phyloP scores from a whole-genome alignment of 2,329 filamentous ascomycete genomes.

The Stagonosporopsis rhizophila region DNA sequence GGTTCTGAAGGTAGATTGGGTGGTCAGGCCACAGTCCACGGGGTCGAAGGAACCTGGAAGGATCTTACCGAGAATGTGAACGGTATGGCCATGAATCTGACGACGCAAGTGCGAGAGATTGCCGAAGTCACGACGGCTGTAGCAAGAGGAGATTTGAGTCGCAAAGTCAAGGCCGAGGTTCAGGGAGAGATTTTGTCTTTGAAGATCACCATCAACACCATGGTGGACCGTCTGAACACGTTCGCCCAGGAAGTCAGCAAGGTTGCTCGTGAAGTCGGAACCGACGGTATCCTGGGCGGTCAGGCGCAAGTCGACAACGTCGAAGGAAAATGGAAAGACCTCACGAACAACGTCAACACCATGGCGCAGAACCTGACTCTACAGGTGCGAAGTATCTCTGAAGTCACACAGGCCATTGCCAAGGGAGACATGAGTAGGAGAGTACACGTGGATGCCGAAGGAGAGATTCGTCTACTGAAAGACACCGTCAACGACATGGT shows the following conservation, averaged over 20 bases:
- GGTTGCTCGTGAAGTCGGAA: constrained; percentile 69
- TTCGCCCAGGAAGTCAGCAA: constrained; percentile 72
- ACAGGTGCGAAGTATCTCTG: constrained; percentile 87
- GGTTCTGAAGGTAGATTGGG: constrained; percentile 60
- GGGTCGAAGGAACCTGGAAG: constrained; percentile 62
- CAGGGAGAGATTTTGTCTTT: constrained; percentile 63
- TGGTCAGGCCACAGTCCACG: constrained; percentile 60
- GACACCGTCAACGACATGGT: constrained; percentile 99
- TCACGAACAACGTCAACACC: constrained; percentile 72
- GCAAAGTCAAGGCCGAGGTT: constrained; percentile 61
- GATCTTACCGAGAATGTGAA: constrained; percentile 63
- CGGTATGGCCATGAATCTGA: constrained; percentile 61
- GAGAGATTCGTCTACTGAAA: constrained; percentile 91
- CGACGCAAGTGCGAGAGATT: constrained; percentile 61
- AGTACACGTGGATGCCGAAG: constrained; percentile 93
- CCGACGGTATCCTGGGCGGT: constrained; percentile 68
- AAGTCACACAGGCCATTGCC: constrained; percentile 92
- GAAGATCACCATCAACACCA: constrained; percentile 84
- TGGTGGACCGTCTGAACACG: constrained; percentile 70
- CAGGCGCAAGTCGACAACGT: constrained; percentile 70
- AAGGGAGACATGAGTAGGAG: constrained; percentile 96
- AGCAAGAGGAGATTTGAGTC: constrained; percentile 59
- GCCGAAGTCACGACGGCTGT: constrained; percentile 62
- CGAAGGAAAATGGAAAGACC: constrained; percentile 71
- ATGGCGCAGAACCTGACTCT: constrained; percentile 70